Base-by-base conservation (phyloP, 2,329 filamentous ascomycete species). In the Claviceps humidiphila region DNA sequence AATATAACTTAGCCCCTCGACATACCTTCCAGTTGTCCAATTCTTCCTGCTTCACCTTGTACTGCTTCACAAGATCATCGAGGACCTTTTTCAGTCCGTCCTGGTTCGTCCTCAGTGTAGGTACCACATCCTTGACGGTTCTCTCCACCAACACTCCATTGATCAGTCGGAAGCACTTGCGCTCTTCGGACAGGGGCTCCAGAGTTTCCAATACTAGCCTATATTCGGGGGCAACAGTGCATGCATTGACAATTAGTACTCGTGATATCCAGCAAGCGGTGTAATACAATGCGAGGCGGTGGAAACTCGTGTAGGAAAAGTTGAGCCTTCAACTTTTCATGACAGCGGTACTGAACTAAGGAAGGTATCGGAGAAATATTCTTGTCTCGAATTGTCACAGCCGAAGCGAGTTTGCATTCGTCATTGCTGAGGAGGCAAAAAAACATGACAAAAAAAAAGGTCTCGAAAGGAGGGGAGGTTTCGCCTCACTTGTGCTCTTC, bases 111-210 rank as follows among this genome's bases (percentile, higher is more conserved):
- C 89, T 85, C 55, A 98, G 76, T 26, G 89, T 87, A 5, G 93
- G 93, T 52, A 95, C 76, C 13, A 98, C 88, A 68, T 97, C 93
- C 68, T 89, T 78, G 59, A 98, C 88, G 16, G 91, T 97, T 60
- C 90, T 80, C 74, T 98, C 93, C 51, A 95, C 88, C 54, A 98
- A 74, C 24, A 97, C 90, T 46, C 93, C 93, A 68, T 98, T 97
- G 68, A 98, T 94, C 80, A 98, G 89, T 61, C 93, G 90, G 72
- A 97, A 98, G 72, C 91, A 97, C 74, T 96, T 98, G 63, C 93
- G 87, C 59, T 95, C 86, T 57, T 76, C 78, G 1, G 87, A 77
- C 24, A 97, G 78, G 46, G 90, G 90, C 54, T 85, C 79, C 57
- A 98, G 73, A 3, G 91, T 97, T 65, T 97, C 91, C 50, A 97